Evolutionary conservation across 2,329 filamentous ascomycete genomes (phyloP), one percentile per base, ranked within the genome.

Genomic region (Coniella vitis): DNA sequence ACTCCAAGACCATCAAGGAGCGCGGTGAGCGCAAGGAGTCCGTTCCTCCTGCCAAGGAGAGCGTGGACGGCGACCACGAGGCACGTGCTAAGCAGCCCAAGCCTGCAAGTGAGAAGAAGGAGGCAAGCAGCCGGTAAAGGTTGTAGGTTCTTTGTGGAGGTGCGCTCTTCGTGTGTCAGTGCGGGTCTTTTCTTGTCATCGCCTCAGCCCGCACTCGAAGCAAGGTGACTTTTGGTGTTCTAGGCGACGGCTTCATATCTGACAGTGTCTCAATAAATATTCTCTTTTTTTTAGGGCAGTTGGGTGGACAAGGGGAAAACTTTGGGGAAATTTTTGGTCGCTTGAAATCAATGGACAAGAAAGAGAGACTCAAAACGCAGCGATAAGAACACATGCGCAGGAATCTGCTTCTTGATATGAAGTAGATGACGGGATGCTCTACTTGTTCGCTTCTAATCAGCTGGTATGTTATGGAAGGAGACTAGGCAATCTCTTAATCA

Each of bases 21-120:
- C 63, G 61, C 7, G 56, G 59, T 5, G 65, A 70, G 52, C 40
- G 40, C 4, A 65, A 72, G 52, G 60, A 66, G 9, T 63, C 68
- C 45, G 61, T 64, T n/a, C 62, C 60, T 35, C 65, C 70, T 34
- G 65, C 69, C 22, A 63, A 75, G 58, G 73, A 67, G 53, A 75
- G 80, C 61, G 70, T 76, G 49, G 78, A 79, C 53, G 79, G 79
- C 52, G 77, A 80, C 64, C 76, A 73, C 58, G 79, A 79, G 62
- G 69, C 73, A 13, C 75, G 78, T 59, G 69, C 70, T 56, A 69
- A 67, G 56, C 68, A 72, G 57, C 74, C 79, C 37, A 83, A 82
- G 69, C 81, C 81, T 31, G 81, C 77, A 2, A 83, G 79, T 57
- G 80, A 84, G 57, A 72, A 72, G 52, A 77, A 79, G 55, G 79